Evolutionary conservation across 2,329 filamentous ascomycete genomes (phyloP).

Genomic region (Neofusicoccum sp.): DNA sequence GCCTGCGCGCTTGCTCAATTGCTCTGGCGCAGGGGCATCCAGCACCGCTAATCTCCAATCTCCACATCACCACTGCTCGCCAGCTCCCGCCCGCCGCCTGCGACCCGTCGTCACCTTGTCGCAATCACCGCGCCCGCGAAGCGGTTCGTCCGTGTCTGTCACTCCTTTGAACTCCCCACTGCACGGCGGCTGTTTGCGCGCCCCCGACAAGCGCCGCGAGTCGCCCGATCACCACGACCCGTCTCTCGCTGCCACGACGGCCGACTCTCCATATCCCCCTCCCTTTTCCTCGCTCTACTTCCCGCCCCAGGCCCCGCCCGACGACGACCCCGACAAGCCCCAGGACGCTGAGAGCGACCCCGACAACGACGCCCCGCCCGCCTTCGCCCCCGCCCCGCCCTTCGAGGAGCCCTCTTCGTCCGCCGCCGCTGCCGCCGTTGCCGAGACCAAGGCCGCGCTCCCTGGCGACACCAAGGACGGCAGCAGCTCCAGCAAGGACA

Average conservation of each 20-base stretch:
- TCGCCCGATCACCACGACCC: constrained; percentile 12
- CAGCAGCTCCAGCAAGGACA: constrained; percentile 66
- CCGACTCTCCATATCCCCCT: constrained; percentile 57
- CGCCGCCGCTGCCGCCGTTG: constrained; percentile 46
- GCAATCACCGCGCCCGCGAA: constrained; percentile 40
- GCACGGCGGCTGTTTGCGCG: constrained; percentile 25
- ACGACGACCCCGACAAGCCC: constrained; percentile 49
- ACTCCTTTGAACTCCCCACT: constrained; percentile 38
- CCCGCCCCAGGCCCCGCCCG: constrained; percentile 43
- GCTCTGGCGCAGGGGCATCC: constrained; percentile 21
- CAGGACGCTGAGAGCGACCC: constrained; percentile 30
- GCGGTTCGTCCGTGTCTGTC: constrained; percentile 47
- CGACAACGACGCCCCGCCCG: constrained; percentile 43
- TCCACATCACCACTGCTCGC: constrained; percentile 16
- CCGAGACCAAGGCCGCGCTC: constrained; percentile 81
- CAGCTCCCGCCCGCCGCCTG: constrained; percentile 12
- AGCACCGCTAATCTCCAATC: constrained; percentile 17
- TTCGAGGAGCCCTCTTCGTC: constrained; percentile 51
- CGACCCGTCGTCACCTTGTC: constrained; percentile 43
- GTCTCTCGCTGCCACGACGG: constrained; percentile 39
- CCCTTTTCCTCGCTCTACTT: constrained; percentile 65
- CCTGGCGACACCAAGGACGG: constrained; percentile 75
- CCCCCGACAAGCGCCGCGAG: constrained; percentile 12
- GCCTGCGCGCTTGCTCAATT: constrained; percentile 29
- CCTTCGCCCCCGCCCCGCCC: constrained; percentile 53